phyloP scores from a whole-genome alignment of 2,329 filamentous ascomycete genomes.

The Fusarium burgessii region DNA sequence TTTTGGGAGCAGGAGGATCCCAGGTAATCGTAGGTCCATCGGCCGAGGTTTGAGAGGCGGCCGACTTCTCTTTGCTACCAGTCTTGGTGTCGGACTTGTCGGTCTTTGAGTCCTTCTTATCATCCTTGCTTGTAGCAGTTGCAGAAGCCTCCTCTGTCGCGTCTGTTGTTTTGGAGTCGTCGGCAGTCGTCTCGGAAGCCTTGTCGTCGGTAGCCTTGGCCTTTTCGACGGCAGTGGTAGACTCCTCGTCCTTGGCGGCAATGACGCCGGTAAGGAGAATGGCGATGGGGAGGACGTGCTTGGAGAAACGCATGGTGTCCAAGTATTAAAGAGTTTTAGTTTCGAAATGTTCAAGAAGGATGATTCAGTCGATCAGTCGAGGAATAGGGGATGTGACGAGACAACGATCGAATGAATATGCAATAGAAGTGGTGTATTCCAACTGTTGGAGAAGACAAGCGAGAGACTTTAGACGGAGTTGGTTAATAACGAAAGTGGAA shows the following conservation, averaged over 20 bases:
- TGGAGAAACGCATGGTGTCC: slow-evolving; percentile 44
- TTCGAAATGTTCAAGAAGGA: not conserved
- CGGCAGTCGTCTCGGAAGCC: slow-evolving; percentile 25
- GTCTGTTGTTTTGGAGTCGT: slow-evolving; percentile 35
- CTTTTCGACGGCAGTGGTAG: slow-evolving; percentile 28
- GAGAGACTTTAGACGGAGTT: slow-evolving; percentile 27
- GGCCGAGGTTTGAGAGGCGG: slow-evolving; percentile 21
- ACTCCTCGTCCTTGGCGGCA: slow-evolving; percentile 27
- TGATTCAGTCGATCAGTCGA: slow-evolving; percentile 4
- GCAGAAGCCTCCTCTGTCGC: slow-evolving; percentile 25
- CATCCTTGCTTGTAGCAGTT: slow-evolving; percentile 26
- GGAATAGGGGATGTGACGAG: slow-evolving; percentile 24
- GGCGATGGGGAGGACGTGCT: slow-evolving; percentile 44
- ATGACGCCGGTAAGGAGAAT: slow-evolving; percentile 42
- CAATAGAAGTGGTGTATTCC: not conserved
- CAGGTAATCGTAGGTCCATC: slow-evolving; percentile 36
- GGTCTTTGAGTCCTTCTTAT: slow-evolving; percentile 18
- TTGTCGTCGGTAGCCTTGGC: slow-evolving; percentile 34
- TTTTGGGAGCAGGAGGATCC: slow-evolving; percentile 33
- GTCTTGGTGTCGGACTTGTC: slow-evolving; percentile 17
- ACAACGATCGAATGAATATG: slow-evolving; percentile 7
- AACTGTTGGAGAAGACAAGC: slow-evolving; percentile 20
- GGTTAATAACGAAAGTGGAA: slow-evolving; percentile 29
- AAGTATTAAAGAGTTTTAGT: not conserved
- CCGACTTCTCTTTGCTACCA: slow-evolving; percentile 17